Conservation (phyloP, 352 stramenopile species). For the Blastocystis sp. region DNA sequence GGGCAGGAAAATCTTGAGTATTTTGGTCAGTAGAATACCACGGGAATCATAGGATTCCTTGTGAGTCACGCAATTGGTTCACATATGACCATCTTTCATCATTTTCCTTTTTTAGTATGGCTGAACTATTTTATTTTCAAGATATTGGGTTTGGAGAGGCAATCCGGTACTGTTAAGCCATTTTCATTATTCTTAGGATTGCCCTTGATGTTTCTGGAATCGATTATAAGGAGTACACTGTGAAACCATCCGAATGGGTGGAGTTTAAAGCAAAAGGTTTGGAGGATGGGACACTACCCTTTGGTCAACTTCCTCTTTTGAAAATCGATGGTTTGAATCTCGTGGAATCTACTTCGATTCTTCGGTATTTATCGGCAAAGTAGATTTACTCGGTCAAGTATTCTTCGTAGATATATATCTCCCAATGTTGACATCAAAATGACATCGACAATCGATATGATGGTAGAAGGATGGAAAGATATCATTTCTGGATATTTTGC, state of each 20-base stretch:
- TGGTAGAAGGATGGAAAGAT: conserved; percentile 45
- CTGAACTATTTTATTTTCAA: conserved; percentile 37
- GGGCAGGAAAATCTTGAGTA: neutral
- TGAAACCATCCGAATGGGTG: conserved; percentile 2
- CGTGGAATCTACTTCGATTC: conserved; percentile 44
- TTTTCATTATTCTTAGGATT: neutral
- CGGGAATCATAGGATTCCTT: neutral
- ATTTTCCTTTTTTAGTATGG: neutral
- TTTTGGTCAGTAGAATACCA: neutral
- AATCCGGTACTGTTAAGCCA: neutral
- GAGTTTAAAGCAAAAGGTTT: conserved; percentile 21
- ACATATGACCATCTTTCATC: too few relatives aligned
- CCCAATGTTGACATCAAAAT: neutral
- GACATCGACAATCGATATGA: conserved; percentile 16
- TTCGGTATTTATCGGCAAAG: conserved; percentile 58
- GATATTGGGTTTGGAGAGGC: conserved; percentile 45
- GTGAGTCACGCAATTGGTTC: too few relatives aligned
- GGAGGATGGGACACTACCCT: conserved; percentile 28
- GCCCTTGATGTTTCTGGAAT: conserved; percentile 25
- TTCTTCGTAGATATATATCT: conserved; percentile 21
- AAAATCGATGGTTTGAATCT: conserved; percentile 60
- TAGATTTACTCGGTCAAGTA: neutral
- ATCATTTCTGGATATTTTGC: conserved; percentile 30
- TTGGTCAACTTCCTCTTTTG: conserved; percentile 58
- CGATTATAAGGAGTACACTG: neutral